Conservation (phyloP, 257 asterid genomes). For the Cinchona pubescens region DNA sequence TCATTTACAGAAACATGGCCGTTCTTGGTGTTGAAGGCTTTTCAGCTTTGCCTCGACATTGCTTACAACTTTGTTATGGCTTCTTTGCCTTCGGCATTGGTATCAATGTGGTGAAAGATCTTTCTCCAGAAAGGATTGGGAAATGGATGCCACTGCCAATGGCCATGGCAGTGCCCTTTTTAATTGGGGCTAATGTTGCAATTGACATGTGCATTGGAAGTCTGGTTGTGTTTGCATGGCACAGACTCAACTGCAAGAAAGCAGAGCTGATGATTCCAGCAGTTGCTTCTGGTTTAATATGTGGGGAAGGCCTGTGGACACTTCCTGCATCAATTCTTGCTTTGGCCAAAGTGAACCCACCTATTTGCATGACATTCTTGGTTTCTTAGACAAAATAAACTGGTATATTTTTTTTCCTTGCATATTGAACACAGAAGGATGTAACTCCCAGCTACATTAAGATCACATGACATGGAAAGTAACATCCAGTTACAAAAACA, state of each 20-base stretch:
- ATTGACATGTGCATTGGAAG: conserved; percentile 93
- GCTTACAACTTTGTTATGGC: conserved; percentile 70
- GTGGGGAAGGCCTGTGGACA: conserved; percentile 88
- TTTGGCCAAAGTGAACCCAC: conserved; percentile 63
- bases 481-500: not conserved
- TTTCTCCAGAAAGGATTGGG: conserved; percentile 47
- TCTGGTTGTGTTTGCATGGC: conserved; percentile 58
- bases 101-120: conserved; percentile 52
- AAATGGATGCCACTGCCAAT: conserved; percentile 81
- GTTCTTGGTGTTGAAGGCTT: conserved; percentile 80
- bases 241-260: conserved; percentile 38
- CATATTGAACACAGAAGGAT: not conserved
- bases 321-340: conserved; percentile 79
- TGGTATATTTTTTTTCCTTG: not conserved
- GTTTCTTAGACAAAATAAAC: conserved; percentile 26
- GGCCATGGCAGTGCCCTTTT: conserved; percentile 84
- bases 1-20: conserved; percentile 71
- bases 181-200: conserved; percentile 67
- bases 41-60: conserved; percentile 72
- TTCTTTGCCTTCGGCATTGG: conserved; percentile 61
- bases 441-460: not conserved
- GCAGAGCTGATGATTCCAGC: conserved; percentile 75
- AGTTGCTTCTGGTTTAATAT: conserved; percentile 76
- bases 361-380: conserved; percentile 77
- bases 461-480: not conserved